A percentile compares a stretch with the other conserved stretches of the same genome.
Evolutionary conservation across 805 yeast genomes (phyloP).

Genomic region (Saccharomycopsis oosterbeekiorum): DNA sequence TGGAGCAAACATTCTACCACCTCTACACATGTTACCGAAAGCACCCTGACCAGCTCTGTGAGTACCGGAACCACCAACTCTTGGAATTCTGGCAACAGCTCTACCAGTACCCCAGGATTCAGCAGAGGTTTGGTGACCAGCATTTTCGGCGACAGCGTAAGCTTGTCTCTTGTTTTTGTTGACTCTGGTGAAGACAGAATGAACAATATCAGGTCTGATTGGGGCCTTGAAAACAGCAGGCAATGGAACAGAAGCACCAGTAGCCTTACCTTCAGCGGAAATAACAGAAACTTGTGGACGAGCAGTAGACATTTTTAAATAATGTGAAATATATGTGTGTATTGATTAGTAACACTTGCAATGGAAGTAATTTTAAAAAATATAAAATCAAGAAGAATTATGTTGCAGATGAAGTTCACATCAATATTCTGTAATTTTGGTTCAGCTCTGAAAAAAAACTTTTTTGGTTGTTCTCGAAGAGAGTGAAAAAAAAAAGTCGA

Average conservation of each 20-base stretch:
- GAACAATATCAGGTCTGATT: slow-evolving; percentile 98
- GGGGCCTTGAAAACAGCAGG: slow-evolving; percentile 99
- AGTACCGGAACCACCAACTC: slow-evolving; percentile 99
- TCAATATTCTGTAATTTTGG: too few relatives aligned
- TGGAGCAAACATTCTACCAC: slow-evolving; percentile 99
- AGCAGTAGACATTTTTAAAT: slow-evolving; percentile 40
- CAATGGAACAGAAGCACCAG: slow-evolving; percentile 76
- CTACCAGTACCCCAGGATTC: slow-evolving; percentile 99
- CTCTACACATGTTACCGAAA: slow-evolving; percentile 99
- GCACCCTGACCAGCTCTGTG: slow-evolving; percentile 99
- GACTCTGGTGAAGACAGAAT: slow-evolving; percentile 95
- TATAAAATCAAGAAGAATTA: too few relatives aligned
- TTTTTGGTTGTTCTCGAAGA: too few relatives aligned
- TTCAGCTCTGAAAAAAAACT: too few relatives aligned
- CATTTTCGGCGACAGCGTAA: slow-evolving; percentile 98
- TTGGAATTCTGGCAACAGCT: slow-evolving; percentile 99
- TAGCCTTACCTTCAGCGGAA: slow-evolving; percentile 78
- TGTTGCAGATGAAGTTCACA: too few relatives aligned
- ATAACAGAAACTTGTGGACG: slow-evolving; percentile 98
- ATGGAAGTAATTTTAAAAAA: not conserved
- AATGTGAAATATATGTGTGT: not conserved
- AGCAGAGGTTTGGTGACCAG: slow-evolving; percentile 99
- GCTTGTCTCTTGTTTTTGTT: slow-evolving; percentile 99
- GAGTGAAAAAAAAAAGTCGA: too few relatives aligned
- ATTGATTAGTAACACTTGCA: not conserved